Percentiles rank a stretch among this genome's conserved stretches.
phyloP scores from a whole-genome alignment of 805 yeast species.

The Saturnispora quitensis region DNA sequence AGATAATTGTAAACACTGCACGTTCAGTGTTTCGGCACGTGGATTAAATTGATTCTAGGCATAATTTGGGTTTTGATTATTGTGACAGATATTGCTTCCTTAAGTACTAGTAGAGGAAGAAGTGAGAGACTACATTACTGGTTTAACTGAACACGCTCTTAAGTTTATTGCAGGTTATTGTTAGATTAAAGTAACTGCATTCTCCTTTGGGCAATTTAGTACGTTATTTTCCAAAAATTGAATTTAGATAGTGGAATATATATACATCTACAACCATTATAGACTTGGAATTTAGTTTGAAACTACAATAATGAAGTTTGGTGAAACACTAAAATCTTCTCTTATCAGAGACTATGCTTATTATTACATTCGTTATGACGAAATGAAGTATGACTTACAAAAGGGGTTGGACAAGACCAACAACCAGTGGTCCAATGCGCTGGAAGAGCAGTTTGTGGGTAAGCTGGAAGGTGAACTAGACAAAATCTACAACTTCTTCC shows the following conservation, averaged over 20 bases:
- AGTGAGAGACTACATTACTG: background rate
- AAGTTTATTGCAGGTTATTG: background rate
- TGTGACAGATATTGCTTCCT: background rate
- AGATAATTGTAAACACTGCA: background rate
- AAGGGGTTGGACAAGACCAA: constrained; percentile 49
- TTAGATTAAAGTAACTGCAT: background rate
- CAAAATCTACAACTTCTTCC: constrained; percentile 86
- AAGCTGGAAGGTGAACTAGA: constrained; percentile 76
- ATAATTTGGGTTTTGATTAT: background rate
- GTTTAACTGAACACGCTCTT: background rate
- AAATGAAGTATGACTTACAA: constrained; percentile 72
- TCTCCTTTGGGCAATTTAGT: background rate
- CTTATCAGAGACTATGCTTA: constrained; percentile 84
- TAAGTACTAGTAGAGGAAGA: background rate
- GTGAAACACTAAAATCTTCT: constrained; percentile 84
- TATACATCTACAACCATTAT: background rate
- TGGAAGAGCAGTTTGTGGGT: constrained; percentile 76
- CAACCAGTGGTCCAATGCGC: constrained; percentile 61
- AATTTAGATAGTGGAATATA: background rate
- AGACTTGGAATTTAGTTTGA: background rate
- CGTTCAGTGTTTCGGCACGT: background rate
- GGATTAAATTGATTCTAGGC: background rate
- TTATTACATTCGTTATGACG: constrained; percentile 89
- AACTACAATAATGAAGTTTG: constrained; percentile 67
- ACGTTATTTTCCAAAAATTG: background rate